These are phyloP conservation scores for Danielia reshetovae DNA, from an alignment of 805 yeast genomes.

Conservation along the genomic window DNA sequence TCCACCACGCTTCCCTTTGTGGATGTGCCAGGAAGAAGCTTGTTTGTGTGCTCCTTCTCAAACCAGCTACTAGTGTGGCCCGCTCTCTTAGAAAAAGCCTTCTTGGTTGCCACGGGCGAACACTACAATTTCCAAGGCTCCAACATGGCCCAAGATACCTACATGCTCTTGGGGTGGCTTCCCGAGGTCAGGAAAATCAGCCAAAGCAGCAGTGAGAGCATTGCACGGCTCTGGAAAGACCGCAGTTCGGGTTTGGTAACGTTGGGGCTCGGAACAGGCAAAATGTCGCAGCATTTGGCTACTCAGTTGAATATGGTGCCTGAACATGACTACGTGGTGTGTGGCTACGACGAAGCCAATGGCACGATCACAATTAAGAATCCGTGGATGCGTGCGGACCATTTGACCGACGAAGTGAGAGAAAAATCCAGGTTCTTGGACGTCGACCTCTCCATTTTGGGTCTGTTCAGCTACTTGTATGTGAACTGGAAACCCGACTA, in stretches of 20 bases:
- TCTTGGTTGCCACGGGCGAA: constrained; percentile 50
- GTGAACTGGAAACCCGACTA: constrained; percentile 59
- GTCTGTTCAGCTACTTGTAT: constrained; percentile 49
- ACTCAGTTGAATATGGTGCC: constrained; percentile 40
- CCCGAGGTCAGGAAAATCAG: constrained; percentile 51
- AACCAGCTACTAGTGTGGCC: constrained; percentile 51
- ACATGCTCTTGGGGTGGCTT: constrained; percentile 62
- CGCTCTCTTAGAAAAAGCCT: constrained; percentile 75
- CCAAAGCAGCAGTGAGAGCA: constrained; percentile 26
- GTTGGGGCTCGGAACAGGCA: constrained; percentile 69
- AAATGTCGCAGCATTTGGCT: constrained; percentile 30
- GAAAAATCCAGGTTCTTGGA: constrained; percentile 10
- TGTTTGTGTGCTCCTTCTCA: constrained; percentile 35
- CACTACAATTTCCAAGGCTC: constrained; percentile 72
- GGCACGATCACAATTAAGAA: constrained; percentile 21
- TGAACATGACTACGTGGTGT: constrained; percentile 69
- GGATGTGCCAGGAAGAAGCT: constrained; percentile 15
- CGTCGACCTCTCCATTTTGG: constrained; percentile 18
- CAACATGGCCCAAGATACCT: constrained; percentile 69
- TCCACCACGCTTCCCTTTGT: constrained; percentile 45
- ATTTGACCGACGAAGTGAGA: constrained; percentile 12
- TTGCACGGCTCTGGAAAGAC: constrained; percentile 17
- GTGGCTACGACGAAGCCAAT: constrained; percentile 10
- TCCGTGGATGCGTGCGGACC: constrained; percentile 29
- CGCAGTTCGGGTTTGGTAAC: constrained; percentile 37